A percentile compares a stretch with the other conserved stretches of the same genome.
These are phyloP conservation scores for Verbascum thapsus DNA, from an alignment of 257 asterid genomes.

Conservation along the genomic window DNA sequence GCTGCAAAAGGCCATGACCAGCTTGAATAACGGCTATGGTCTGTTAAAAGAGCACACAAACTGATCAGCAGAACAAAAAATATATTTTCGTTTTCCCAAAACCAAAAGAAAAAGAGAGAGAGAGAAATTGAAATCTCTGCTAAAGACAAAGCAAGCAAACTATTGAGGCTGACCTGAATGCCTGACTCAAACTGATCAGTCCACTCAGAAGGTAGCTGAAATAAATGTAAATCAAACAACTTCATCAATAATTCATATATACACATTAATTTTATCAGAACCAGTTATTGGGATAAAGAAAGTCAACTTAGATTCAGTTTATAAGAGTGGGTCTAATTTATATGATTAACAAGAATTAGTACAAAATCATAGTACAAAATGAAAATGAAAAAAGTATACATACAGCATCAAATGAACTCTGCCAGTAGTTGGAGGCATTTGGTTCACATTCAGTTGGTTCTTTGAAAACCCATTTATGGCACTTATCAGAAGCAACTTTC, in stretches of 20 bases:
- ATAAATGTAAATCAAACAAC: conserved; percentile 31
- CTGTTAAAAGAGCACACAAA: conserved; percentile 37
- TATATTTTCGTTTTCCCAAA: too few relatives aligned
- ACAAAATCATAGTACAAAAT: conserved; percentile 12
- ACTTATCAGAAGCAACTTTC: conserved; percentile 99
- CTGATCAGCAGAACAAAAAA: neutral
- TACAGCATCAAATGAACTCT: conserved; percentile 99
- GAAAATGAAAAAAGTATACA: conserved; percentile 35
- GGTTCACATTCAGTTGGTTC: conserved; percentile 98
- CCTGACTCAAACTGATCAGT: conserved; percentile 98
- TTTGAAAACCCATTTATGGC: conserved; percentile 99
- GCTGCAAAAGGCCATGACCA: conserved; percentile 95
- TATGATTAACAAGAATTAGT: neutral
- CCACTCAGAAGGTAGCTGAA: conserved; percentile 98
- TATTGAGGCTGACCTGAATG: conserved; percentile 70
- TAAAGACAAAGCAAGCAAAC: too few relatives aligned
- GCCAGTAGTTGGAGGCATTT: conserved; percentile 97
- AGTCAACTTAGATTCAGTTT: too few relatives aligned
- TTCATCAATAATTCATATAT: conserved; percentile 47
- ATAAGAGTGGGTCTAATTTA: too few relatives aligned
- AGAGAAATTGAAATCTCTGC: too few relatives aligned
- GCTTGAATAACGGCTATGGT: conserved; percentile 99
- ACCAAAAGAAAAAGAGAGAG: too few relatives aligned
- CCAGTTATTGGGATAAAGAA: conserved; percentile 48
- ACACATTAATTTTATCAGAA: conserved; percentile 33